A percentile compares a stretch with the other conserved stretches of the same genome.
Conservation (phyloP, 2,329 filamentous ascomycete genomes). For the Beauveria caledonica region DNA sequence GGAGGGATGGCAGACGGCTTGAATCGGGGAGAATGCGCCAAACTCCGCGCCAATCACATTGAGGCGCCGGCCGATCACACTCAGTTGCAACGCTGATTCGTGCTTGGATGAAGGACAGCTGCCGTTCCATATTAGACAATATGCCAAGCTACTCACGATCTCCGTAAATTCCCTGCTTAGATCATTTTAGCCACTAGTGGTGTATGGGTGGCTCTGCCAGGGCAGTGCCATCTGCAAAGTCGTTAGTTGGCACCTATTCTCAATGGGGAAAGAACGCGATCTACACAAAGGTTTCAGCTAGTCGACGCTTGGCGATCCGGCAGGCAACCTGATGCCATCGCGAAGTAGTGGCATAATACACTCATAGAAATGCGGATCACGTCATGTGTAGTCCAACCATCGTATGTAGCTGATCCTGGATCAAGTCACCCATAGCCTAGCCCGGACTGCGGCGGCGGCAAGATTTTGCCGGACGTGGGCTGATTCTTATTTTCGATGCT, state of each 20-base stretch:
- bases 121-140: neutral
- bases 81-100: neutral
- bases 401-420: neutral
- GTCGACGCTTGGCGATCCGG: neutral
- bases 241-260: neutral
- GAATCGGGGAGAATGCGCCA: neutral
- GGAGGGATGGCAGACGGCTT: neutral
- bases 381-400: neutral
- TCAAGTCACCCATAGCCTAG: no score
- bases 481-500: neutral
- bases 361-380: neutral
- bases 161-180: neutral
- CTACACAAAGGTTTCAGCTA: neutral
- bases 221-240: neutral
- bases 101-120: neutral
- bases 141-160: neutral
- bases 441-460: neutral
- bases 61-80: neutral
- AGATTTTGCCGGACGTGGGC: neutral
- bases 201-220: neutral
- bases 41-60: neutral
- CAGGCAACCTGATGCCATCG: neutral
- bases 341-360: neutral
- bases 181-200: neutral
- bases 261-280: constrained; percentile 1